Base-by-base conservation (phyloP, 2,329 filamentous ascomycete species). In the Penicillium brasilianum region DNA sequence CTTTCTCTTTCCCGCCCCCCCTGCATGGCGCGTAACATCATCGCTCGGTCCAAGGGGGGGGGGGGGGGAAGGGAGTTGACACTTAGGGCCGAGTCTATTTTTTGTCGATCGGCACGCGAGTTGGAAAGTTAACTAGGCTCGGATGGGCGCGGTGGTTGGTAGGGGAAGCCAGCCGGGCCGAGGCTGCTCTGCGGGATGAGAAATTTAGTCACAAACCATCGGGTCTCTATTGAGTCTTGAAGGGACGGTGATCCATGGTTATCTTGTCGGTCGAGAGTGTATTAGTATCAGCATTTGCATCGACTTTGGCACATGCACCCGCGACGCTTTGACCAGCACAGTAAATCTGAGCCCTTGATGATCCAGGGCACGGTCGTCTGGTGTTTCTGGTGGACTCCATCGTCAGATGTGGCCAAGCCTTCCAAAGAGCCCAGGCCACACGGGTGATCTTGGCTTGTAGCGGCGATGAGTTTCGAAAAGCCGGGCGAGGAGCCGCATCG, bases 71-170 rank as follows among this genome's bases (percentile, higher is more conserved):
- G 64, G 25, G 46, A 51, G 58, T 54, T 60, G 60, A 43, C 50
- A 57, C 37, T 49, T 64, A 61, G 61, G 55, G 63, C 52, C 43
- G 52, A 64, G 61, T 59, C 56, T 63, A 64, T 46, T 57, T 60
- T 20, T 13, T 34, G 48, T 58, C 11, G 64, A 66, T 66, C 64
- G 53, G 54, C 63, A 55, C n/a, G 44, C 30, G 43, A 60, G 49
- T 30, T 43, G 37, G 49, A 55, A 51, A 60, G 49, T 44, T 44
- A n/a, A 57, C 54, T 54, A 43, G 5, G 7, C 9, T 16, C 36
- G 22, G 34, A 13, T 36, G 20, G 18, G 30, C 43, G 41, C 41
- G 50, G 54, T 41, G 22, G 54, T 1, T 54, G 50, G n/a, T 1
- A 37, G 43, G 16, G 46, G 34, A 37, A 20, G 10, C 14, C 6